Evolutionary conservation across 257 asterid genomes (phyloP), one percentile per base, ranked within the genome.

Genomic region (Forsythia viridissima): DNA sequence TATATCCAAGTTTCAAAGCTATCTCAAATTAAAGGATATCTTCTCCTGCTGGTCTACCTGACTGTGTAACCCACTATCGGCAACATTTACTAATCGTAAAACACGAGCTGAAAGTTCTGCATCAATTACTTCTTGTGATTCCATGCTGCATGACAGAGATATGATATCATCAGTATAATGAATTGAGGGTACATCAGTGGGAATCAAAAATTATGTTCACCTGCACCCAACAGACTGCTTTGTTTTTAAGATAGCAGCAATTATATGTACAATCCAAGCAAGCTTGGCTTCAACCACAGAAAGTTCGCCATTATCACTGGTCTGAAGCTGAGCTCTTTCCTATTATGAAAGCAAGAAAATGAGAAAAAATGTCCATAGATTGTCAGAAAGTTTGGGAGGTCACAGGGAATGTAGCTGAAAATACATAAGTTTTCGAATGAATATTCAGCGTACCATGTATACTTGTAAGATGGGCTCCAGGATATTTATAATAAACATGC

Each of bases 21-120:
- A 46, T 46, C 18, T 5, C 30, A n/a, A 57, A 57, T 57, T 57
- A 57, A 57, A 57, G 66, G 66, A 1, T 57, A 16, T n/a, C 66
- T n/a, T 57, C 66, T 57, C 66, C 66, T 57, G 66, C 20, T 65
- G 63, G 70, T 74, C 74, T 85, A 94, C 99, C 97, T 90, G 97
- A 84, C 92, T 87, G 86, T 91, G 97, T 75, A 87, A 85, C 72
- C 98, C 97, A 79, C 89, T 89, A 87, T 96, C 98, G 68, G 98
- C 92, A 84, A 90, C 87, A 85, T 93, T 91, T 70, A 96, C 97
- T 79, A 96, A 81, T 76, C 91, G 92, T 84, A 96, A 80, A 72
- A 93, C 98, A 77, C 97, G 98, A 76, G 97, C 96, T 73, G 99
- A 92, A 81, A 96, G 97, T 82, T 96, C 99, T 20, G 99, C 99